Conservation (phyloP, 805 yeast species). For the Monosporozyma unispora region DNA sequence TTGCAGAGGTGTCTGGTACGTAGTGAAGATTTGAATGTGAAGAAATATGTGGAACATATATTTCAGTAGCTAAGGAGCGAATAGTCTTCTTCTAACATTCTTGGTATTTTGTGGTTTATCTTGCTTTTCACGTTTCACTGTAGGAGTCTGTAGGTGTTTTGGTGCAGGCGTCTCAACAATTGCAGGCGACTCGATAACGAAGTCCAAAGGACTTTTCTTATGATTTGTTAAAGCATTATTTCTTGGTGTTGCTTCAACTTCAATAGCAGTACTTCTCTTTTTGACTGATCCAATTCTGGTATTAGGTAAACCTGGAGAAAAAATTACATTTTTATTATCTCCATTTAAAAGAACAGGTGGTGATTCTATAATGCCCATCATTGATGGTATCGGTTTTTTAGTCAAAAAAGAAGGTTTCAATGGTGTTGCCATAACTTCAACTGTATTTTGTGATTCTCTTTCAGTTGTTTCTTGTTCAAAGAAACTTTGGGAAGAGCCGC, state of each 20-base stretch:
- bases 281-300: background rate
- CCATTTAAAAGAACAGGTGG: constrained; percentile 9
- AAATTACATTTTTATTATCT: background rate
- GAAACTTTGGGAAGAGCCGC: background rate
- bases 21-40: too few relatives aligned
- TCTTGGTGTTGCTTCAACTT: background rate
- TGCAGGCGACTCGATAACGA: background rate
- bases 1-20: background rate
- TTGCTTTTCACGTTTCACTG: background rate
- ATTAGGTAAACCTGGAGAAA: background rate
- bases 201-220: background rate
- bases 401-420: constrained; percentile 11
- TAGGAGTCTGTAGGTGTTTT: background rate
- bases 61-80: constrained; percentile 25
- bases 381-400: constrained; percentile 8
- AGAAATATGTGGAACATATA: too few relatives aligned
- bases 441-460: background rate
- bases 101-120: constrained; percentile 15
- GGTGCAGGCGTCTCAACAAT: background rate
- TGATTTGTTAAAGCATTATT: background rate
- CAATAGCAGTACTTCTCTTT: background rate
- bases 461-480: background rate
- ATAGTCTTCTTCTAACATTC: constrained; percentile 30
- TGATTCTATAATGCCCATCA: constrained; percentile 21
- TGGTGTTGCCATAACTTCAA: constrained; percentile 29